Percentiles rank a stretch among this genome's conserved stretches.
Evolutionary conservation across 2,329 filamentous ascomycete species (phyloP).

Genomic region (Chaetomium strumarium): DNA sequence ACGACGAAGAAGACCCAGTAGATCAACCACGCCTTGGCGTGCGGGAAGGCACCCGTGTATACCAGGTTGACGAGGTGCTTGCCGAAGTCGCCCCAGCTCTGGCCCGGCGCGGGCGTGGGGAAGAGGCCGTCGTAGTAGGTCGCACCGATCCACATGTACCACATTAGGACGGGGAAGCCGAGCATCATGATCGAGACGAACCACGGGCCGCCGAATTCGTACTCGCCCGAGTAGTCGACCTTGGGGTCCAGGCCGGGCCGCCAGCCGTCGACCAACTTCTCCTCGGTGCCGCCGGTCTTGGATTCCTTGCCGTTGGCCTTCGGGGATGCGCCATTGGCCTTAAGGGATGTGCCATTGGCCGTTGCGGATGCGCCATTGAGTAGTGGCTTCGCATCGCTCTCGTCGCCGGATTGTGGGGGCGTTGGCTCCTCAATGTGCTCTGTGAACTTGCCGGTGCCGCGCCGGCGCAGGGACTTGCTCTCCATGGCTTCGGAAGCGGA

Average conservation of each 20-base stretch:
- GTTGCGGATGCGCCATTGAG: conserved; percentile 19
- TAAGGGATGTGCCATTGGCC: conserved; percentile 32
- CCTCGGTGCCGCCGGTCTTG: conserved; percentile 12
- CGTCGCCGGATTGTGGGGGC: conserved; percentile 23
- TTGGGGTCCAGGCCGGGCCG: conserved; percentile 54
- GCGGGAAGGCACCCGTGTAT: conserved; percentile 80
- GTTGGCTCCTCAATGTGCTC: conserved; percentile 43
- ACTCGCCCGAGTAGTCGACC: conserved; percentile 56
- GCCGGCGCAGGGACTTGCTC: conserved; percentile 38
- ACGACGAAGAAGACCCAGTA: conserved; percentile 93
- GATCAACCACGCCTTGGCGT: conserved; percentile 76
- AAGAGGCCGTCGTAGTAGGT: conserved; percentile 85
- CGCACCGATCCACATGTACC: conserved; percentile 98
- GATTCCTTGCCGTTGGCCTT: conserved; percentile 29
- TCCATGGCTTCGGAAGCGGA: conserved; percentile 39
- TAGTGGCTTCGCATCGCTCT: conserved; percentile 24
- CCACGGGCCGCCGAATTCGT: conserved; percentile 84
- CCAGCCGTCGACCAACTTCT: conserved; percentile 50
- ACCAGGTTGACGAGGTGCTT: conserved; percentile 64
- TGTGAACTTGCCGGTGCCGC: conserved; percentile 43
- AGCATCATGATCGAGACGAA: conserved; percentile 83
- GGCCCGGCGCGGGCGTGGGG: conserved; percentile 58
- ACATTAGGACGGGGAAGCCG: conserved; percentile 91
- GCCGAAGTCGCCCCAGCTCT: conserved; percentile 66
- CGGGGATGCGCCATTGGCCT: conserved; percentile 14